These are phyloP conservation scores for Graphilbum fragrans DNA, from an alignment of 2,329 filamentous ascomycete genomes.

Conservation along the genomic window DNA sequence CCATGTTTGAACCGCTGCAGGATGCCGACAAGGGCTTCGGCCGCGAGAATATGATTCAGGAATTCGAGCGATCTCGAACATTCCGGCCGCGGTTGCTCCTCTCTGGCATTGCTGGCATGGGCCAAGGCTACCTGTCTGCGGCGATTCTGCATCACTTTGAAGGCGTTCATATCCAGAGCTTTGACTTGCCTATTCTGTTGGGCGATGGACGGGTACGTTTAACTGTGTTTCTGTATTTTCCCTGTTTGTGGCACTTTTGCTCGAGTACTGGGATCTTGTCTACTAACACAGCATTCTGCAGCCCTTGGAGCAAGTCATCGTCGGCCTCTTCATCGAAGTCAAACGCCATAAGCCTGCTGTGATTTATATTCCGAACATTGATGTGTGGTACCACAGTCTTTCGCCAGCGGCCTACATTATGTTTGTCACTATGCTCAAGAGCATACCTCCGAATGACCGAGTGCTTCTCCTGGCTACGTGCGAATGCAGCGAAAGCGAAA, in stretches of 20 bases:
- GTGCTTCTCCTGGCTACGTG: conserved; percentile 79
- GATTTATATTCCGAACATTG: conserved; percentile 84
- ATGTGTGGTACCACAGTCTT: conserved; percentile 66
- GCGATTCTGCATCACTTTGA: conserved; percentile 86
- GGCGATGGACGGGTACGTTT: conserved; percentile 62
- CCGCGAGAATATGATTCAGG: conserved; percentile 60
- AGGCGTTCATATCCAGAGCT: conserved; percentile 85
- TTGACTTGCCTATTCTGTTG: conserved; percentile 79
- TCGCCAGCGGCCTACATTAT: conserved; percentile 60
- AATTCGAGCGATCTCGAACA: conserved; percentile 78
- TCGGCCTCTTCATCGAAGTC: conserved; percentile 83
- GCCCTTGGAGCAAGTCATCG: conserved; percentile 76
- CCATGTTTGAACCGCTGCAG: conserved; percentile 77
- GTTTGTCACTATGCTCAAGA: conserved; percentile 70
- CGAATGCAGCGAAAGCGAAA: conserved; percentile 52
- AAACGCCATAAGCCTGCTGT: conserved; percentile 91
- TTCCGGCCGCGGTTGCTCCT: conserved; percentile 84
- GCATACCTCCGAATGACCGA: conserved; percentile 80
- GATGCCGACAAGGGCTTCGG: conserved; percentile 76
- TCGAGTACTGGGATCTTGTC: neutral
- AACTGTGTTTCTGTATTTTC: conserved; percentile 35
- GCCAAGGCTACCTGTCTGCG: conserved; percentile 76
- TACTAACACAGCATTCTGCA: conserved; percentile 14
- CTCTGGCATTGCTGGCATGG: conserved; percentile 76
- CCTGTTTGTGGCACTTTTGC: neutral